These are phyloP conservation scores for Pachysolen tannophilus DNA, from an alignment of 805 yeast genomes.

Conservation along the genomic window DNA sequence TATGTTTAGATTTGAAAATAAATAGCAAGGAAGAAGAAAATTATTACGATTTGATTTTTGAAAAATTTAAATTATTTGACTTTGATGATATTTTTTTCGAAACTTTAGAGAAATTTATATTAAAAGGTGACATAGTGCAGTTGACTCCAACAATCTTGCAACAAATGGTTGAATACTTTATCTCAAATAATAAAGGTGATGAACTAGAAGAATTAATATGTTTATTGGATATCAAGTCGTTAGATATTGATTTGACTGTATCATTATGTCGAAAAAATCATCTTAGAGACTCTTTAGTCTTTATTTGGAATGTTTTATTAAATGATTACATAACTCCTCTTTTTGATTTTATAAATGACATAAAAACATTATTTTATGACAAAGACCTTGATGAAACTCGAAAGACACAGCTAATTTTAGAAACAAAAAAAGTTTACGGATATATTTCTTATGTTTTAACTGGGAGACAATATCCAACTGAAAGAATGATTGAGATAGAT, in stretches of 20 bases:
- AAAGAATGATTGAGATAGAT: constrained; percentile 31
- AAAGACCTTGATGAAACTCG: constrained; percentile 9
- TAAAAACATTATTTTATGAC: constrained; percentile 10
- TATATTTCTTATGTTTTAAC: constrained; percentile 66
- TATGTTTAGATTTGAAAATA: constrained; percentile 31
- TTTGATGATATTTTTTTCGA: constrained; percentile 38
- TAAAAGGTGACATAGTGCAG: constrained; percentile 32
- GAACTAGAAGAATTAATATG: constrained; percentile 63
- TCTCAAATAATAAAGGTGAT: constrained; percentile 31
- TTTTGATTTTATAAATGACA: constrained; percentile 41
- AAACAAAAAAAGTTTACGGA: constrained; percentile 30
- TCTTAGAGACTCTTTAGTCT: constrained; percentile 55
- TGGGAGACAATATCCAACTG: constrained; percentile 78
- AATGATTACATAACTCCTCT: constrained; percentile 70
- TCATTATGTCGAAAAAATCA: constrained; percentile 47
- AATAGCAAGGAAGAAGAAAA: no score
- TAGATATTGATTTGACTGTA: constrained; percentile 76
- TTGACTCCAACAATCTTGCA: constrained; percentile 62
- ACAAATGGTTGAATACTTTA: constrained; percentile 47
- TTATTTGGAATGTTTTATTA: constrained; percentile 64
- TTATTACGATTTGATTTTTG: constrained; percentile 35
- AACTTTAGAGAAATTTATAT: constrained; percentile 42
- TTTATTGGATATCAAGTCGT: constrained; percentile 50
- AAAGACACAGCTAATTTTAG: constrained; percentile 8
- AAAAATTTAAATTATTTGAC: constrained; percentile 27